Evolutionary conservation across 2,329 filamentous ascomycete genomes (phyloP).

Genomic region (Gyromitra esculenta): DNA sequence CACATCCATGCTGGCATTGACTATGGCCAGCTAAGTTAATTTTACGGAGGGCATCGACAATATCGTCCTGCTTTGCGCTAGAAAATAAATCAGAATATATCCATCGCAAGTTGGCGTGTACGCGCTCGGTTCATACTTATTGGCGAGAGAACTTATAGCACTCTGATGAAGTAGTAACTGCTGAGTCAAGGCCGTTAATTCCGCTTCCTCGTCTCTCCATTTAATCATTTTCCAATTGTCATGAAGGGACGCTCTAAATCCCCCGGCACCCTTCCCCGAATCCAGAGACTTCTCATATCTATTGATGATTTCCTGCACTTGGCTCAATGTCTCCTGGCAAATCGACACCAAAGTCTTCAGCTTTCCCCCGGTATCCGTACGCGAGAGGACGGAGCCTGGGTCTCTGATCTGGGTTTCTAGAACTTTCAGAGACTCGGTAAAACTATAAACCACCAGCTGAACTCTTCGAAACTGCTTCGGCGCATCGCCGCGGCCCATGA

Average conservation of each 20-base stretch:
- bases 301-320: conserved; percentile 14
- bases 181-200: conserved; percentile 13
- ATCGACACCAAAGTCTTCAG: conserved; percentile 12
- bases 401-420: conserved; percentile 16
- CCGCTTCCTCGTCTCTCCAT: conserved; percentile 26
- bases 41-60: background rate
- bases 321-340: conserved; percentile 3
- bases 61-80: conserved; percentile 9
- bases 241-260: background rate
- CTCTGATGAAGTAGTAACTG: conserved; percentile 11
- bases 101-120: background rate
- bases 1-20: background rate
- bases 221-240: conserved; percentile 17
- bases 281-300: conserved; percentile 18
- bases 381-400: conserved; percentile 28
- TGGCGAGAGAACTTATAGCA: conserved; percentile 20
- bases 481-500: conserved; percentile 2
- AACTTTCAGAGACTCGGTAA: conserved; percentile 21
- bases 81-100: conserved; percentile 10
- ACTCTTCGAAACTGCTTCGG: conserved; percentile 17
- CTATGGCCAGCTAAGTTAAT: background rate
- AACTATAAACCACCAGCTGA: conserved; percentile 6
- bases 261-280: background rate
- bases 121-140: conserved; percentile 20
- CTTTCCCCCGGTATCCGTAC: background rate